Base-by-base conservation (phyloP, 495 filamentous ascomycete genomes). In the Aspergillus ostianus region DNA sequence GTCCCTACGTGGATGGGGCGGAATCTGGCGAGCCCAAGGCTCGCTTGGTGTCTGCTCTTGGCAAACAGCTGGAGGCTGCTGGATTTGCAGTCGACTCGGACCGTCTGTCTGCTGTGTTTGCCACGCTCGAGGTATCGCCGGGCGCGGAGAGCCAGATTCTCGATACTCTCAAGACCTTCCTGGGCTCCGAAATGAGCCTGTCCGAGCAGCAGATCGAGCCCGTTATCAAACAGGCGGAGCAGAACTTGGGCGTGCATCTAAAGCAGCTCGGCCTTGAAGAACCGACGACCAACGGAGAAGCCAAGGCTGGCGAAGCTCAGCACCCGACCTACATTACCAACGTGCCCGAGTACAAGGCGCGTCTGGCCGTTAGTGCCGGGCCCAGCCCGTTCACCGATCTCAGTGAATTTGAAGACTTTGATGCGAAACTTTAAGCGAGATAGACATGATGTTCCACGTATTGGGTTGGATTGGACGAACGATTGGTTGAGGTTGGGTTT, bases 381-480 rank as follows among this genome's bases (percentile, higher is more conserved):
- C 84, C 91, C 0, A 80, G 78, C 55, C 83, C 92, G 1, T 81
- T 90, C n/a, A 84, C 77, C 55, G 85, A 91, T 67, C 75, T 97
- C 51, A 88, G 77, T 61, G 90, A 91, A 58, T 96, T 89, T 67
- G 90, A 93, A 72, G 92, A 96, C 59, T 74, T 86, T 62, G 88
- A 87, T 53, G 73, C 89, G 13, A 94, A 94, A 76, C 82, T 94
- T 51, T 91, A 71, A 81, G 54, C 17, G n/a, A 51, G 41, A 32
- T 51, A 47, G 29, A 48, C 27, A 18, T 20, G 26, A 47, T 19
- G 2, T 54, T 56, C n/a, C n/a, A 45, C n/a, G 29, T 57, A 13
- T 12, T 23, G 19, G 32, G 5, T 19, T 7, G 44, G 19, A 27
- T 20, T 47, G 32, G 13, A 47, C 32, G 41, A 5, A 4, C 23